Conservation (phyloP, 805 yeast species). For the Blastobotrys chiropterorum region DNA sequence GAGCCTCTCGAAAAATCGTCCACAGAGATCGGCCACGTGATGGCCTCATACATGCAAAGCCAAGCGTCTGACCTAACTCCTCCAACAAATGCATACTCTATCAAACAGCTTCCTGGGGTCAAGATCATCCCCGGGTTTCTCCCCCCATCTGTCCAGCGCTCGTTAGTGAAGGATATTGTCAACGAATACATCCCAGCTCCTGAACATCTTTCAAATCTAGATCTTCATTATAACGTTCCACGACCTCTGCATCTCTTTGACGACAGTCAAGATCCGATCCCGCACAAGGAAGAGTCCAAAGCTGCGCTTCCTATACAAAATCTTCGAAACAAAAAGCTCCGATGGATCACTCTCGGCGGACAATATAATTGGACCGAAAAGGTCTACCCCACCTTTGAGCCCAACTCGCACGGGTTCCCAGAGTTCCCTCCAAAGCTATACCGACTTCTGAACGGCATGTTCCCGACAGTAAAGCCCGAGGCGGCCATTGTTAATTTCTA, state of each 20-base stretch:
- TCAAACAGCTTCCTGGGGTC: constrained; percentile 33
- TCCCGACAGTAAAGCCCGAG: constrained; percentile 29
- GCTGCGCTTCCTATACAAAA: constrained; percentile 13
- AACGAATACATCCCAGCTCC: constrained; percentile 29
- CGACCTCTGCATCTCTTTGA: constrained; percentile 30
- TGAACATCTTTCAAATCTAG: constrained; percentile 33
- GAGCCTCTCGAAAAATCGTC: background rate
- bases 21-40: background rate
- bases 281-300: constrained; percentile 13
- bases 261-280: constrained; percentile 1
- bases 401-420: constrained; percentile 29
- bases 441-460: constrained; percentile 16
- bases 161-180: constrained; percentile 26
- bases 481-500: constrained; percentile 41
- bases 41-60: background rate
- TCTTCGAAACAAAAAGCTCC: constrained; percentile 27
- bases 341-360: constrained; percentile 44
- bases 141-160: constrained; percentile 24
- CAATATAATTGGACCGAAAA: constrained; percentile 42
- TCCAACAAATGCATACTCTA: constrained; percentile 13
- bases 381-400: constrained; percentile 34
- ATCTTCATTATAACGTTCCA: constrained; percentile 28
- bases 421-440: constrained; percentile 27
- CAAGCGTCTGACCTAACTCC: constrained; percentile 6
- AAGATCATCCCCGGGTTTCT: constrained; percentile 23